Evolutionary conservation across 371 early-diverging fungal genomes (phyloP).

Genomic region (Mucor irregularis): DNA sequence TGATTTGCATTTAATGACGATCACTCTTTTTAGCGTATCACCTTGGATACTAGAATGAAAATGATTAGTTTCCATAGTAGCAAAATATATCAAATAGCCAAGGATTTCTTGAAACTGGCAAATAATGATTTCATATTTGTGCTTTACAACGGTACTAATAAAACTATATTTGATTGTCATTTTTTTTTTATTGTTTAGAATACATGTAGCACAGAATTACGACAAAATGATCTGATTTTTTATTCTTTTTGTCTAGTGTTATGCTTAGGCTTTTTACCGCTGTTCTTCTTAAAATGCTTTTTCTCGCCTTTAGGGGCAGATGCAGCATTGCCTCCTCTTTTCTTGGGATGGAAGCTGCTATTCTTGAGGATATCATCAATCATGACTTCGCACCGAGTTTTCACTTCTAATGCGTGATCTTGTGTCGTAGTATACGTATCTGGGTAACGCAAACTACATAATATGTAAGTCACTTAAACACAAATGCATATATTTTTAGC

Average conservation of each 20-base stretch:
- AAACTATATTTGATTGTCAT: too few relatives aligned
- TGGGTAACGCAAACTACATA: slow-evolving; percentile 49
- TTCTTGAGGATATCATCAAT: slow-evolving; percentile 47
- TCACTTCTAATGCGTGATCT: slow-evolving; percentile 33
- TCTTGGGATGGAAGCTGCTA: neutral
- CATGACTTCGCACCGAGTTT: slow-evolving; percentile 44
- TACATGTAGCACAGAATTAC: neutral
- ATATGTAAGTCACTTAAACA: neutral
- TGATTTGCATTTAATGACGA: neutral
- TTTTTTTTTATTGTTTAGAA: too few relatives aligned
- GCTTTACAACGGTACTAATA: too few relatives aligned
- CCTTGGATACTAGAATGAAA: neutral
- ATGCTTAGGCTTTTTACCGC: neutral
- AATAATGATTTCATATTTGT: neutral
- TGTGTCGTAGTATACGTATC: slow-evolving; percentile 37
- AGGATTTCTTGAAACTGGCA: too few relatives aligned
- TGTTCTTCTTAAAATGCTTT: neutral
- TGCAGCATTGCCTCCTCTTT: neutral
- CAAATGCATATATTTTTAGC: too few relatives aligned
- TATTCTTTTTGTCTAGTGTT: neutral
- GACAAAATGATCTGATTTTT: neutral
- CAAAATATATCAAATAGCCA: neutral
- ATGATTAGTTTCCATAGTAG: neutral
- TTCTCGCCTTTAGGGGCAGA: slow-evolving; percentile 4
- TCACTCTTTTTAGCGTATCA: neutral